Base-by-base conservation (phyloP, 164 flowering plant genomes). In the Cinnamomum micranthum region DNA sequence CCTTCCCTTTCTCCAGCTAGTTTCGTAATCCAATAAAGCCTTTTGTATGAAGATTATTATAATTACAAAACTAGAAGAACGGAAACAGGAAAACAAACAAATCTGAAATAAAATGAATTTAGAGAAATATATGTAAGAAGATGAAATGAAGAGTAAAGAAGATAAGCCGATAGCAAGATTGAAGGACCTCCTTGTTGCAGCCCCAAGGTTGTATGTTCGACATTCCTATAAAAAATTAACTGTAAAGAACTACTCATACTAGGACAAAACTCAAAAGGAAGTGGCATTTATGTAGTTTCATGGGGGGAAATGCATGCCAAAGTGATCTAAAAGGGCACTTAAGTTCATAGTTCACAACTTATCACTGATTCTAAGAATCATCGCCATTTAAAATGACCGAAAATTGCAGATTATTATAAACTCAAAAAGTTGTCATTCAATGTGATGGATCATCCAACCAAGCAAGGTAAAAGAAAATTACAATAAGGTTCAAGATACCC, bases 21-120 rank as follows among this genome's bases (percentile, higher is more conserved):
- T 85, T 90, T 94, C 68, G 98, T 96, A 59, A 91, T 86, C 94
- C 95, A 87, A 73, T 86, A 96, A 75, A 96, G 94, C 82, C 98
- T 84, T 65, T 76, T 65, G 23, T 33, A 23, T 28, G 50, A 51
- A 70, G n/a, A 55, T 55, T 6, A 55, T 55, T 20, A 55, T 55
- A 55, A 15, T 55, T 55, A 55, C 60, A 55, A 55, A 15, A 6
- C 6, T 13, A 55, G 1, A 55, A 55, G 19, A 55, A 55, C 1
- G 60, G n/a, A 55, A 55, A 55, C 60, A 14, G n/a, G n/a, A 55
- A 55, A 55, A 15, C 19, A 55, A 55, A 13, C 60, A 55, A 19
- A 55, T 20, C n/a, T 55, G 60, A 55, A 55, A 6, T 55, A 55
- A 55, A 55, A 55, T 55, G 17, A 55, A 15, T 55, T 15, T 15